These are phyloP conservation scores for Reutealis trisperma DNA, from an alignment of 345 rosid genomes.

Conservation along the genomic window DNA sequence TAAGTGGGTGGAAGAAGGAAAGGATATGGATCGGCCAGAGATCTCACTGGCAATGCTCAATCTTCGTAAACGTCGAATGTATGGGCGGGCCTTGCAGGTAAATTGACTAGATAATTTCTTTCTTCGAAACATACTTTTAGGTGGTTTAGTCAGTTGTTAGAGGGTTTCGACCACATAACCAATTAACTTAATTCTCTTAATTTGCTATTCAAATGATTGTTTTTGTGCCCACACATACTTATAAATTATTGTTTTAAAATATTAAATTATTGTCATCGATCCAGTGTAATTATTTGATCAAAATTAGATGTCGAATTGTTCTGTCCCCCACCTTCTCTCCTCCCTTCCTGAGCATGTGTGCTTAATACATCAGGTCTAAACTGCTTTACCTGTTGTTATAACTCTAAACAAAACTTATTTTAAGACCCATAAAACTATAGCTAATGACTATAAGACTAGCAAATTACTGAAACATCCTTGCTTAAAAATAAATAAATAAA, in stretches of 20 bases:
- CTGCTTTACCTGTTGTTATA: not conserved
- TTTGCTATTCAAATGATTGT: not conserved
- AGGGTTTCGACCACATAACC: not conserved
- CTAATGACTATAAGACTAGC: no score
- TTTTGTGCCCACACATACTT: not conserved
- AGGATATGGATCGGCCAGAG: constrained; percentile 42
- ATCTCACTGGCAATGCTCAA: constrained; percentile 39
- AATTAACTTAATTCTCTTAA: not conserved
- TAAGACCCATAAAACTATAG: no score
- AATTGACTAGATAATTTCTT: constrained; percentile 17
- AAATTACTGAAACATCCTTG: no score
- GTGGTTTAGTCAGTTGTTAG: not conserved
- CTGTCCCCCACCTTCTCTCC: not conserved
- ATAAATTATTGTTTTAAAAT: not conserved
- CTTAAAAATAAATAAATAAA: no score
- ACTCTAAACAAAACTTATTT: no score
- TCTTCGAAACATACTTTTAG: not conserved
- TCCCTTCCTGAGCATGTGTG: not conserved
- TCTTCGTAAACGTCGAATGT: constrained; percentile 80
- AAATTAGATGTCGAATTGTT: not conserved
- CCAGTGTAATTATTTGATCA: not conserved
- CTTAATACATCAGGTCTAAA: not conserved
- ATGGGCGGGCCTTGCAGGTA: constrained; percentile 87
- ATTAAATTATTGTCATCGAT: not conserved
- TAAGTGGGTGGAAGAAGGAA: constrained; percentile 72